These are phyloP conservation scores for Parmelia sp. DNA, from an alignment of 495 filamentous ascomycete species.

Conservation along the genomic window DNA sequence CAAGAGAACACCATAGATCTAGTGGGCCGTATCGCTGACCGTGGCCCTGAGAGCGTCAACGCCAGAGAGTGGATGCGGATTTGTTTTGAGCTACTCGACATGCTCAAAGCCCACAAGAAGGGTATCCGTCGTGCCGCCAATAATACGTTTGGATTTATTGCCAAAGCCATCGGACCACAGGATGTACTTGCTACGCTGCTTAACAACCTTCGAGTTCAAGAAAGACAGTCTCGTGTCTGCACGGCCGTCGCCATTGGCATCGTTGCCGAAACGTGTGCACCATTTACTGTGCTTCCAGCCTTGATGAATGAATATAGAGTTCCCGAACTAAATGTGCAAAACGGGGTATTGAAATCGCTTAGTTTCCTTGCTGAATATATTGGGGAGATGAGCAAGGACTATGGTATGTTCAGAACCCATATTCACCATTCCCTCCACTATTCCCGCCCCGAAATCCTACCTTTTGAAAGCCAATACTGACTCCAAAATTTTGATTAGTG, in stretches of 20 bases:
- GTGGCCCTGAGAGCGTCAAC: conserved; percentile 91
- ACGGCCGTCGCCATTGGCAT: conserved; percentile 99
- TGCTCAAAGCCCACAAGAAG: conserved; percentile 99
- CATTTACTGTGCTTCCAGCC: conserved; percentile 97
- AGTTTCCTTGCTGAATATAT: conserved; percentile 90
- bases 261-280: conserved; percentile 99
- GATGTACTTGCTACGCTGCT: conserved; percentile 94
- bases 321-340: conserved; percentile 97
- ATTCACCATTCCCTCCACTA: too few relatives aligned
- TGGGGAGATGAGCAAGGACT: conserved; percentile 99
- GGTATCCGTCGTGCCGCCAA: conserved; percentile 97
- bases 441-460: background rate
- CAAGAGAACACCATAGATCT: conserved; percentile 99
- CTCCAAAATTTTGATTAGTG: conserved; percentile 38
- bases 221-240: conserved; percentile 96
- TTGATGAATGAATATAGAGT: conserved; percentile 99
- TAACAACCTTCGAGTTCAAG: conserved; percentile 94
- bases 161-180: conserved; percentile 97
- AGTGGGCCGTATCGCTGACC: conserved; percentile 96
- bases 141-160: conserved; percentile 99
- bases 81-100: conserved; percentile 97
- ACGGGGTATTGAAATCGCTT: conserved; percentile 93
- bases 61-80: conserved; percentile 99
- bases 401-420: conserved; percentile 33
- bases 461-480: background rate